A percentile compares a stretch with the other conserved stretches of the same genome.
phyloP scores from a whole-genome alignment of 83 land plant species.

The Thuja plicata region DNA sequence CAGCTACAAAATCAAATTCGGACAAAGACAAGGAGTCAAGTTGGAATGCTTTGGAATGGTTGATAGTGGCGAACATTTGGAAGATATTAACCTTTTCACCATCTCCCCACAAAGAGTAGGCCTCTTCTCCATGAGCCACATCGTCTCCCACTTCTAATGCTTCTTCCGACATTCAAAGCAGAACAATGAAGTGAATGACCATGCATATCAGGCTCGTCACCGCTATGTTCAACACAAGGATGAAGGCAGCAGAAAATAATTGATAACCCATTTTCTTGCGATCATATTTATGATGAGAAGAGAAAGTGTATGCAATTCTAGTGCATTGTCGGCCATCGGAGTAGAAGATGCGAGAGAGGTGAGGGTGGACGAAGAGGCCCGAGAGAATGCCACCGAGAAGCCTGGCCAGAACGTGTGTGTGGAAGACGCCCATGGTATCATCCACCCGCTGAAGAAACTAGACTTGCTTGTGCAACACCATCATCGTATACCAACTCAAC shows the following conservation, averaged over 20 bases:
- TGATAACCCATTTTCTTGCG: slow-evolving; percentile 27
- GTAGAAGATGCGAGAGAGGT: slow-evolving; percentile 6
- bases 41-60: too few species aligned
- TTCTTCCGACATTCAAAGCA: slow-evolving; percentile 25
- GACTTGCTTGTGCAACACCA: slow-evolving; percentile 47
- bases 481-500: slow-evolving; percentile 67
- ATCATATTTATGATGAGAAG: too few species aligned
- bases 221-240: slow-evolving; percentile 22
- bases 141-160: slow-evolving; percentile 11
- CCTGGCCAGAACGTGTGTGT: slow-evolving; percentile 10
- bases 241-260: slow-evolving; percentile 19
- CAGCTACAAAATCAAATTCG: too few species aligned
- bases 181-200: slow-evolving; percentile 15
- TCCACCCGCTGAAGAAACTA: slow-evolving; percentile 44
- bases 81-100: slow-evolving; percentile 22
- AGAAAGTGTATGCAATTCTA: too few species aligned
- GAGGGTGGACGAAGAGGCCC: slow-evolving; percentile 41
- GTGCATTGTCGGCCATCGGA: background rate
- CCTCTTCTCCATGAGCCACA: slow-evolving; percentile 25
- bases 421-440: slow-evolving; percentile 53
- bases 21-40: too few species aligned
- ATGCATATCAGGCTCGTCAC: slow-evolving; percentile 11
- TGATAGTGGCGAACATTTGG: background rate
- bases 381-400: slow-evolving; percentile 39
- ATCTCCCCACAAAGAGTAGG: slow-evolving; percentile 35